These are phyloP conservation scores for Clavispora fructus DNA, from an alignment of 805 yeast genomes.

Conservation along the genomic window DNA sequence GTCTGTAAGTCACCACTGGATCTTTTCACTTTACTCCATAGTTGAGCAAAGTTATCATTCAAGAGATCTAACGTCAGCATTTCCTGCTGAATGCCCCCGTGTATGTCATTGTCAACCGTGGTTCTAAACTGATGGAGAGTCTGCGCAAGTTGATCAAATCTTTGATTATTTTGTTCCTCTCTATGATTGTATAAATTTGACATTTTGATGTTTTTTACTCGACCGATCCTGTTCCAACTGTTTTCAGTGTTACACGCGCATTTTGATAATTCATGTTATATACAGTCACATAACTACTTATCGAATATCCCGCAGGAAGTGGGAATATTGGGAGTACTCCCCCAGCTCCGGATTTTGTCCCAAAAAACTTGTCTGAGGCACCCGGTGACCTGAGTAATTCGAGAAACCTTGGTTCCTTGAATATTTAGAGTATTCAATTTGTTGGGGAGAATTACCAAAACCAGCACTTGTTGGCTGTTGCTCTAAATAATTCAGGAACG, in stretches of 20 bases:
- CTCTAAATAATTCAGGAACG: slow-evolving; percentile 2
- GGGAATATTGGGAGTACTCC: background rate
- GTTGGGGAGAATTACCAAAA: slow-evolving; percentile 27
- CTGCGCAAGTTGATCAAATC: slow-evolving; percentile 39
- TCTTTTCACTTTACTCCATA: slow-evolving; percentile 34
- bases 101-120: slow-evolving; percentile 39
- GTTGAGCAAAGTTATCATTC: slow-evolving; percentile 33
- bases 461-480: slow-evolving; percentile 38
- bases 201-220: slow-evolving; percentile 4
- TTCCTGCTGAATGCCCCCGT: slow-evolving; percentile 37
- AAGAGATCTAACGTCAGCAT: slow-evolving; percentile 33
- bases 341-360: background rate
- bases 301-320: background rate
- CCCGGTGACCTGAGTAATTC: background rate
- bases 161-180: slow-evolving; percentile 38
- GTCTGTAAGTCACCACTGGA: slow-evolving; percentile 37
- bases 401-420: background rate
- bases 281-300: background rate
- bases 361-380: background rate
- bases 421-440: background rate
- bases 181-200: slow-evolving; percentile 32
- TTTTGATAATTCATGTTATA: background rate
- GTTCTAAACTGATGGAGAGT: slow-evolving; percentile 39
- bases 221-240: background rate
- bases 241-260: background rate